Evolutionary conservation across 1,139 yeast genomes (phyloP).

Genomic region (Hemisphaericaspora xylanilytica): DNA sequence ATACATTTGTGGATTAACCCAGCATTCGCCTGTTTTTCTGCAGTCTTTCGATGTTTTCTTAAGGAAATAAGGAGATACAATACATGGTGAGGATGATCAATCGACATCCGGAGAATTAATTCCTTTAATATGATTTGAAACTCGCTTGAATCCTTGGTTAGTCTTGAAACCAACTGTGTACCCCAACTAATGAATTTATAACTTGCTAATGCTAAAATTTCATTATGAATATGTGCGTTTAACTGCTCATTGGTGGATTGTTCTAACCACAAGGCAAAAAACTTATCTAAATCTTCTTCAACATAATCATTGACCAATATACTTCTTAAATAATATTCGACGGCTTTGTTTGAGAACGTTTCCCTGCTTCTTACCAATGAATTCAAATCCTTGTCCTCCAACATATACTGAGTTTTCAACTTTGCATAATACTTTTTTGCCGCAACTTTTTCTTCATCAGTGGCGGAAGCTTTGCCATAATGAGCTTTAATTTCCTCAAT

Average conservation of each 20-base stretch:
- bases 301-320: conserved; percentile 46
- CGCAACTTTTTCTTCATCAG: conserved; percentile 44
- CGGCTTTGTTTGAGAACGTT: conserved; percentile 53
- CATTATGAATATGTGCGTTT: conserved; percentile 31
- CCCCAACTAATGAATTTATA: conserved; percentile 75
- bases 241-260: conserved; percentile 44
- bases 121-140: conserved; percentile 58
- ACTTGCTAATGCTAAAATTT: conserved; percentile 47
- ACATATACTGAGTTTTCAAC: conserved; percentile 43
- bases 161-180: conserved; percentile 76
- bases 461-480: conserved; percentile 35
- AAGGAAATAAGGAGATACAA: conserved; percentile 66
- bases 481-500: conserved; percentile 47
- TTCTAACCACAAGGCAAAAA: conserved; percentile 86
- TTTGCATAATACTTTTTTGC: conserved; percentile 52
- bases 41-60: conserved; percentile 40
- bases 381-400: conserved; percentile 50
- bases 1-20: conserved; percentile 45
- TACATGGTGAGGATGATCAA: conserved; percentile 74
- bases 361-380: conserved; percentile 34
- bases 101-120: conserved; percentile 51
- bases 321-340: conserved; percentile 59
- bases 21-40: conserved; percentile 27
- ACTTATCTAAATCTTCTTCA: conserved; percentile 67
- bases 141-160: conserved; percentile 43